phyloP scores from a whole-genome alignment of 331 rosid species.

The Prunus yedoensis region DNA sequence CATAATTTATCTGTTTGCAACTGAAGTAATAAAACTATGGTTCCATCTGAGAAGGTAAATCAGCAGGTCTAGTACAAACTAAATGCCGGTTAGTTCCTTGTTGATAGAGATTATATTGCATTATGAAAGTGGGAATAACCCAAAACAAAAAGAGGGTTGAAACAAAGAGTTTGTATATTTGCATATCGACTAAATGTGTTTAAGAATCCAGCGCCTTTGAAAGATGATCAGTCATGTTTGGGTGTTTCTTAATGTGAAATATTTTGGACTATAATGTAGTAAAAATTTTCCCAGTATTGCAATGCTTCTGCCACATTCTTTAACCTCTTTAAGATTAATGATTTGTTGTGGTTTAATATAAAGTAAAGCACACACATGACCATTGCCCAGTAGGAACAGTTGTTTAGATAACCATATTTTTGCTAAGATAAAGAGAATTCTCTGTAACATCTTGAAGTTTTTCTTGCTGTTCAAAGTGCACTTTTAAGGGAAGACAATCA shows the following conservation, averaged over 20 bases:
- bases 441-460: neutral
- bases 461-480: neutral
- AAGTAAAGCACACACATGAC: too few relatives aligned
- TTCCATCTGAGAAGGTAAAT: neutral
- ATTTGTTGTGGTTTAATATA: neutral
- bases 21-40: neutral
- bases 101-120: neutral
- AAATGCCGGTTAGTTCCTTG: neutral
- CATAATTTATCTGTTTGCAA: conserved; percentile 5
- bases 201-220: neutral
- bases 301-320: neutral
- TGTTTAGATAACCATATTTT: neutral
- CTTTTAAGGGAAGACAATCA: conserved; percentile 1
- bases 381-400: too few relatives aligned
- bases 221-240: neutral
- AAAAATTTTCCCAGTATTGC: neutral
- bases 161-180: neutral
- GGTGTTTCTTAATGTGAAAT: neutral
- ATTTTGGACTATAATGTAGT: neutral
- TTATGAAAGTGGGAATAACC: neutral
- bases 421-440: neutral
- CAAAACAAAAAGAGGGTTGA: neutral
- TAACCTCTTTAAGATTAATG: neutral
- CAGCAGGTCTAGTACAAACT: neutral
- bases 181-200: neutral